A percentile compares a stretch with the other conserved stretches of the same genome.
These are phyloP conservation scores for Stagonosporopsis rhizophila DNA, from an alignment of 2,329 filamentous ascomycete species.

Conservation along the genomic window DNA sequence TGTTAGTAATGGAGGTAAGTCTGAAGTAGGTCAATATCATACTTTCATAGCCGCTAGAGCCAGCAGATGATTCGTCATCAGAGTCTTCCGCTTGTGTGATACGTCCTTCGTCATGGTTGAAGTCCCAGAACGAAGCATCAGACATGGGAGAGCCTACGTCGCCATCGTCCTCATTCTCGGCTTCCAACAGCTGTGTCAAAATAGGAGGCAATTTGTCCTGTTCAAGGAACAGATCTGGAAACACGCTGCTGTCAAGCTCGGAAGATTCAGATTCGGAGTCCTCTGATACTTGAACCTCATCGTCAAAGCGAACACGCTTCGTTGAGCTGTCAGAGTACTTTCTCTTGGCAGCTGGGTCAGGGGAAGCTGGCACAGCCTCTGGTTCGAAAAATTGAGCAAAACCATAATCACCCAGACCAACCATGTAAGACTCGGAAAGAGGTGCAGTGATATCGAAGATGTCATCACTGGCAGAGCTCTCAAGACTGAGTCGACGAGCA, in stretches of 20 bases:
- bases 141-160: slow-evolving; percentile 55
- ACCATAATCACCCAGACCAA: slow-evolving; percentile 39
- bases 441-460: slow-evolving; percentile 43
- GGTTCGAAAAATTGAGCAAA: slow-evolving; percentile 49
- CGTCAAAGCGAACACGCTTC: slow-evolving; percentile 76
- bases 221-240: slow-evolving; percentile 79
- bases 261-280: slow-evolving; percentile 54
- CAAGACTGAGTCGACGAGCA: slow-evolving; percentile 45
- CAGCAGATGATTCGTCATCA: slow-evolving; percentile 55
- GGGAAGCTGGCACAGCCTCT: slow-evolving; percentile 53
- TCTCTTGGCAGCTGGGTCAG: slow-evolving; percentile 41
- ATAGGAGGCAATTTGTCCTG: slow-evolving; percentile 75
- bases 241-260: slow-evolving; percentile 70
- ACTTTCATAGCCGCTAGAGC: slow-evolving; percentile 66
- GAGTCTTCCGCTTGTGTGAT: slow-evolving; percentile 42
- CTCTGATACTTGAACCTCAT: slow-evolving; percentile 70
- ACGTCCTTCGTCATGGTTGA: slow-evolving; percentile 57
- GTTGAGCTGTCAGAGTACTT: slow-evolving; percentile 50
- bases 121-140: slow-evolving; percentile 68
- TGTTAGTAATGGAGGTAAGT: slow-evolving; percentile 54
- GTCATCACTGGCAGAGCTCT: slow-evolving; percentile 43
- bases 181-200: slow-evolving; percentile 76
- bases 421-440: slow-evolving; percentile 34
- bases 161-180: slow-evolving; percentile 49
- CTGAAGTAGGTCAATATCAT: slow-evolving; percentile 46